Base-by-base conservation (phyloP, 129 eudicot species). In the Silybum marianum region DNA sequence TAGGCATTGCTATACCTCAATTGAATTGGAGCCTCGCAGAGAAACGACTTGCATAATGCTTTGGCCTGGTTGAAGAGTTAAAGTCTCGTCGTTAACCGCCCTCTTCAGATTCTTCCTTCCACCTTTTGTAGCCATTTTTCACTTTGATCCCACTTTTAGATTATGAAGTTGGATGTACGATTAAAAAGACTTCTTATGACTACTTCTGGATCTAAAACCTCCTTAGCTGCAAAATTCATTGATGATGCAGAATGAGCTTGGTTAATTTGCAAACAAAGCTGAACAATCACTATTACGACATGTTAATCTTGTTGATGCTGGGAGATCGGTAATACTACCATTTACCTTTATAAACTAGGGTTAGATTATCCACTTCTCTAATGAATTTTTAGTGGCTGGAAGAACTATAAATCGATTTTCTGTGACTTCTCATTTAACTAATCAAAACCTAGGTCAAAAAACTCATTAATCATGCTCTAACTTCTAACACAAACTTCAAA, bases 61-160 rank as follows among this genome's bases (percentile, higher is more conserved):
- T 82, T 94, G 97, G 68, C 90, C 97, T 21, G 84, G 66, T 76
- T 87, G 85, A 77, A 94, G 93, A 60, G 85, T 71, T 38, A 86
- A 79, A 3, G 73, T 76, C 79, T 83, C 86, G 24, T 87, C 95
- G 76, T 84, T 88, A 10, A 82, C 88, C 3, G 89, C 96, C 76
- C 95, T 86, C 84, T 90, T 94, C 81, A 91, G 77, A 89, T 91
- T 90, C 87, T 93, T 91, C 83, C 95, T 88, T 83, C 98, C 98
- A 65, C 95, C 88, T 87, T 88, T 84, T 87, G 80, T 83, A 69
- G 77, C 85, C 84, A 74, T 82, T 26, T 71, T 54, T 66, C 9
- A 18, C 25, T 66, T 63, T 44, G 25, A 77, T 2, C 77, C 24
- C 30, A 22, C 13, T 77, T 21, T 14, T 24, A 13, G 18, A 10